Evolutionary conservation across 805 yeast genomes (phyloP).

Genomic region (Kodamaea restingae): DNA sequence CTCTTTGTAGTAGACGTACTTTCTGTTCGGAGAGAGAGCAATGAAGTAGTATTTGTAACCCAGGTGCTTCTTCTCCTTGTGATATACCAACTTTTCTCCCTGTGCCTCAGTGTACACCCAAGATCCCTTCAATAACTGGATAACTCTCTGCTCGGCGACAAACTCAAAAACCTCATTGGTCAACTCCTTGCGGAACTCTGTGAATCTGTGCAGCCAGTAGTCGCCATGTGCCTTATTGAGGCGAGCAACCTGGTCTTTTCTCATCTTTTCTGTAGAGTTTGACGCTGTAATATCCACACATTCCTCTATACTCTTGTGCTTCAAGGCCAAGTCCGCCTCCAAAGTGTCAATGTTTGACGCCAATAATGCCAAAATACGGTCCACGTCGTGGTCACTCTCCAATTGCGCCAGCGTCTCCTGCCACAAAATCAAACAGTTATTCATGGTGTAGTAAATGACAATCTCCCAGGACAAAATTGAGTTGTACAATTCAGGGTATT

Average conservation of each 20-base stretch:
- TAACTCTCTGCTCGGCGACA: slow-evolving; percentile 70
- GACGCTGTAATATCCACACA: slow-evolving; percentile 39
- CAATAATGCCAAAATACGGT: slow-evolving; percentile 46
- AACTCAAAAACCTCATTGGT: slow-evolving; percentile 60
- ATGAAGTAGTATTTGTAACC: slow-evolving; percentile 47
- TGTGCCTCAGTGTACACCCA: slow-evolving; percentile 72
- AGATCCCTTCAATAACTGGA: slow-evolving; percentile 69
- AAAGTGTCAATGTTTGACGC: slow-evolving; percentile 24
- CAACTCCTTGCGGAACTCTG: slow-evolving; percentile 47
- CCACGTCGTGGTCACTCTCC: slow-evolving; percentile 45
- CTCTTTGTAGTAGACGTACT: slow-evolving; percentile 56
- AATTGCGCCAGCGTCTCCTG: slow-evolving; percentile 50
- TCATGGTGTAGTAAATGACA: slow-evolving; percentile 55
- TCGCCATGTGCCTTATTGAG: slow-evolving; percentile 33
- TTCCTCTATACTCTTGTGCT: slow-evolving; percentile 37
- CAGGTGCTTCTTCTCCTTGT: slow-evolving; percentile 21
- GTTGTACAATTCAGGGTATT: slow-evolving; percentile 36
- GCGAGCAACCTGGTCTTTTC: slow-evolving; percentile 49
- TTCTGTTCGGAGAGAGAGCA: slow-evolving; percentile 63
- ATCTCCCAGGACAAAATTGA: slow-evolving; percentile 49
- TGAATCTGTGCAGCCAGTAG: slow-evolving; percentile 45
- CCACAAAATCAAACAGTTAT: slow-evolving; percentile 59
- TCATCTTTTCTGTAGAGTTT: slow-evolving; percentile 45
- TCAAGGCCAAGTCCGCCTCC: slow-evolving; percentile 22
- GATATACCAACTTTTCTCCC: slow-evolving; percentile 26